These are phyloP conservation scores for Magnaporthiopsis rhizophila DNA, from an alignment of 2,329 filamentous ascomycete genomes.

Conservation along the genomic window DNA sequence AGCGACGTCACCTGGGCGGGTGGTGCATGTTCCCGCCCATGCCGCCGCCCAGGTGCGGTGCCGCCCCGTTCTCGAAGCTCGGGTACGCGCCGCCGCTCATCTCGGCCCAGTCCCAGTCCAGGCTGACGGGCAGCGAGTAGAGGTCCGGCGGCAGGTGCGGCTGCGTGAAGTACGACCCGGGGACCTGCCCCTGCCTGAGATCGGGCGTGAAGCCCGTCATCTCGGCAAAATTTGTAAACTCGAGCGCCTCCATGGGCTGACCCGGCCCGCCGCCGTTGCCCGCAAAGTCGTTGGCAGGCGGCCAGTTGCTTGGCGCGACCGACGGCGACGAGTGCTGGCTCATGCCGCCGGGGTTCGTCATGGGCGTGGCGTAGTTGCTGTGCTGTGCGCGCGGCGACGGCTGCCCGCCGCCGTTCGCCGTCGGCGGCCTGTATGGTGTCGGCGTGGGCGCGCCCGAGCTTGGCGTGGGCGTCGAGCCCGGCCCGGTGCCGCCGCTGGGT, in stretches of 20 bases:
- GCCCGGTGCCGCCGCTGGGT: not conserved
- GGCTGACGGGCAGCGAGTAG: slow-evolving; percentile 91
- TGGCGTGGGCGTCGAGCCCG: slow-evolving; percentile 19
- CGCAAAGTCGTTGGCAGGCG: slow-evolving; percentile 2
- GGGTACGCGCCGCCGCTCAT: slow-evolving; percentile 59
- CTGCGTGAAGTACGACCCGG: slow-evolving; percentile 55
- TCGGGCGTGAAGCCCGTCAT: slow-evolving; percentile 33
- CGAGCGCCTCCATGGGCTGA: slow-evolving; percentile 15
- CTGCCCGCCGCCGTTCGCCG: slow-evolving; percentile 14
- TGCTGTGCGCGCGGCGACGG: slow-evolving; percentile 21
- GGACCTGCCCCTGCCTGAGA: slow-evolving; percentile 20
- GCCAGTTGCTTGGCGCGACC: slow-evolving; percentile 36
- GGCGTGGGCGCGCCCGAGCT: slow-evolving; percentile 20
- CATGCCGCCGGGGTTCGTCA: slow-evolving; percentile 17
- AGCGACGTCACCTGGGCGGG: not conserved
- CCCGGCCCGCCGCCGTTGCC: not conserved
- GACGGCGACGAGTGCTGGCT: slow-evolving; percentile 37
- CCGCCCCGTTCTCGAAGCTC: slow-evolving; percentile 53
- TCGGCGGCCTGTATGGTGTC: slow-evolving; percentile 18
- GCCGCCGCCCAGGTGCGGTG: not conserved
- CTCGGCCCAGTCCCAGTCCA: slow-evolving; percentile 79
- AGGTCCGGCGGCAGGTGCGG: slow-evolving; percentile 88
- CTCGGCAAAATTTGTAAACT: slow-evolving; percentile 33
- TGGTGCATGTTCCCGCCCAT: not conserved
- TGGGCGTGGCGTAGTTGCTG: slow-evolving; percentile 31